A percentile compares a stretch with the other conserved stretches of the same genome.
Conservation (phyloP, 805 yeast genomes). For the Torulaspora maleeae region DNA sequence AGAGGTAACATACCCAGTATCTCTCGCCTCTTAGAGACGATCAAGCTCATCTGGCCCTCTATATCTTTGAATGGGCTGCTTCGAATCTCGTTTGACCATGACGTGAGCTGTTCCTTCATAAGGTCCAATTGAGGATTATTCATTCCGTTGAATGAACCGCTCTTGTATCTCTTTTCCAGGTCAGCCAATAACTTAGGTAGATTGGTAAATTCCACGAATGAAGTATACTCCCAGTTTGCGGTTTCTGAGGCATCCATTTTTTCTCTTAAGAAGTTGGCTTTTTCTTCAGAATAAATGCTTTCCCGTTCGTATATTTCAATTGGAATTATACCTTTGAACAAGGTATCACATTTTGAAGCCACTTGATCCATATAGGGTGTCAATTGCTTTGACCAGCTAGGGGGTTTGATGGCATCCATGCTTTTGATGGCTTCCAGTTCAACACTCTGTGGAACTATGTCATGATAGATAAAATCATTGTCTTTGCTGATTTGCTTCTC, state of each 20-base stretch:
- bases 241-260: slow-evolving; percentile 72
- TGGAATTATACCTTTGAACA: slow-evolving; percentile 80
- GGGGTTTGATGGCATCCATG: slow-evolving; percentile 59
- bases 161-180: slow-evolving; percentile 39
- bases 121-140: slow-evolving; percentile 23
- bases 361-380: slow-evolving; percentile 37
- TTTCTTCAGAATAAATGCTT: slow-evolving; percentile 84
- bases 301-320: slow-evolving; percentile 80
- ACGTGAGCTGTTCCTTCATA: slow-evolving; percentile 31
- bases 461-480: slow-evolving; percentile 87
- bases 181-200: slow-evolving; percentile 63
- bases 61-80: slow-evolving; percentile 30
- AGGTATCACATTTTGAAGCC: slow-evolving; percentile 41
- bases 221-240: slow-evolving; percentile 70
- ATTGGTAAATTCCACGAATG: slow-evolving; percentile 76
- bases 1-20: slow-evolving; percentile 34
- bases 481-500: slow-evolving; percentile 57
- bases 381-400: slow-evolving; percentile 63
- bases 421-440: slow-evolving; percentile 37
- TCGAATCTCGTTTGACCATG: slow-evolving; percentile 29
- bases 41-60: slow-evolving; percentile 36
- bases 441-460: slow-evolving; percentile 54
- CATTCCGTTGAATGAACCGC: slow-evolving; percentile 27
- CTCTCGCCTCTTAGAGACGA: slow-evolving; percentile 33
- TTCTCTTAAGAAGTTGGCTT: slow-evolving; percentile 67